Evolutionary conservation across 306 rosid genomes (phyloP), one percentile per base, ranked within the genome.

Genomic region (Vigna reflexopilosa): DNA sequence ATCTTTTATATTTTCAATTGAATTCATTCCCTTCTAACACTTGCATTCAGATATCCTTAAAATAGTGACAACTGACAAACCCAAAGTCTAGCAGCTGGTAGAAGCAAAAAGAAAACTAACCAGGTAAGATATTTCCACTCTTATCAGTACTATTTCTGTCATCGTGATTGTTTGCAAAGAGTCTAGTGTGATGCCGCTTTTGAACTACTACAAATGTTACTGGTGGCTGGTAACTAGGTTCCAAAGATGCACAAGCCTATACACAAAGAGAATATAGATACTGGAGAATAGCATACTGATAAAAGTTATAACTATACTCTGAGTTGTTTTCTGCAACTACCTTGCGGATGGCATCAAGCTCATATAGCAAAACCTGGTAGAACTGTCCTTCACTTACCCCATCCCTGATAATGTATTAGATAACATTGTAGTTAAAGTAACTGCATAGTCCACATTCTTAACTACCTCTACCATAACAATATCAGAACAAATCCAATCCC

Each of bases 201-300:
- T 94, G 98, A 48, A 94, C 98, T 9, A 94, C 90, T 6, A 94
- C 90, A 80, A 94, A 94, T 34, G 97, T 94, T 28, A 94, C 96
- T 2, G 94, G 94, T 0, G 98, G 98, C 74, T 91, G 98, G 86
- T 94, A 91, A 76, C 87, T 94, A 2, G 97, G 97, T 76, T 94
- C 98, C 73, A 94, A 52, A 34, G 98, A 93, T 34, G 97, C 93
- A 73, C 98, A 93, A 0, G 98, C 98, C 98, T 93, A 48, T 11
- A 80, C 44, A 84, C 57, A 26, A 10, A 3, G 40, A 36, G 59
- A 67, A 83, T 67, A 64, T 51, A 45, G 58, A 55, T 9, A 51
- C 16, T 34, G 40, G 47, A 42, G 70, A 65, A 78, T 51, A 68
- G 9, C 52, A 36, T 32, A 32, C 36, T 42, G 16, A 67, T 14